phyloP scores from a whole-genome alignment of 1,139 yeast species.

The Yamadazyma diddensiae region DNA sequence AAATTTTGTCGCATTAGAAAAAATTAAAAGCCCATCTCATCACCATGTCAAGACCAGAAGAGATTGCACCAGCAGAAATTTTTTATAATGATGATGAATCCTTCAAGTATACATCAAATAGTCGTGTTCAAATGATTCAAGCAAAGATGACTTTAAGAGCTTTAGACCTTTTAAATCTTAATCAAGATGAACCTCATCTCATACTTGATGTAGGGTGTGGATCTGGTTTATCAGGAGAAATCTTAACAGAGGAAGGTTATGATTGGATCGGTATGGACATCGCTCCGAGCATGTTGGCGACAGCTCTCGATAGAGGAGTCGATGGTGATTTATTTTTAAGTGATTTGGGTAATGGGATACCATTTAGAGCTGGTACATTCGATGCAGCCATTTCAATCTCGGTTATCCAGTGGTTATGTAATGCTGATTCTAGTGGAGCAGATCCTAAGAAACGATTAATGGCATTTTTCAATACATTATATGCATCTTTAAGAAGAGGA shows the following conservation, averaged over 20 bases:
- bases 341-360: conserved; percentile 93
- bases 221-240: conserved; percentile 93
- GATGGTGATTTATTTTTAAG: conserved; percentile 91
- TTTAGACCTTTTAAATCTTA: conserved; percentile 74
- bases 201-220: conserved; percentile 96
- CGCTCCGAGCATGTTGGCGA: conserved; percentile 92
- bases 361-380: conserved; percentile 93
- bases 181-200: conserved; percentile 61
- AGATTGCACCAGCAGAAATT: conserved; percentile 95
- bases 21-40: background rate
- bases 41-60: conserved; percentile 93
- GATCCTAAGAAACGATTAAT: conserved; percentile 86
- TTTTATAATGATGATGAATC: conserved; percentile 92
- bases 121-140: conserved; percentile 97
- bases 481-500: conserved; percentile 83
- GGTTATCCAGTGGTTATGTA: conserved; percentile 97
- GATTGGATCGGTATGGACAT: conserved; percentile 97
- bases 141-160: conserved; percentile 97
- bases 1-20: conserved; percentile 1
- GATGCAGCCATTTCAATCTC: conserved; percentile 96
- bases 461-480: conserved; percentile 82
- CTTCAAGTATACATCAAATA: conserved; percentile 80
- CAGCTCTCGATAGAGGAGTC: conserved; percentile 85
- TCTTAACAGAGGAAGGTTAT: conserved; percentile 89
- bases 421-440: conserved; percentile 79